Evolutionary conservation across 176 grass and related monocot genomes (phyloP).

Genomic region (Saccharum officinarum): DNA sequence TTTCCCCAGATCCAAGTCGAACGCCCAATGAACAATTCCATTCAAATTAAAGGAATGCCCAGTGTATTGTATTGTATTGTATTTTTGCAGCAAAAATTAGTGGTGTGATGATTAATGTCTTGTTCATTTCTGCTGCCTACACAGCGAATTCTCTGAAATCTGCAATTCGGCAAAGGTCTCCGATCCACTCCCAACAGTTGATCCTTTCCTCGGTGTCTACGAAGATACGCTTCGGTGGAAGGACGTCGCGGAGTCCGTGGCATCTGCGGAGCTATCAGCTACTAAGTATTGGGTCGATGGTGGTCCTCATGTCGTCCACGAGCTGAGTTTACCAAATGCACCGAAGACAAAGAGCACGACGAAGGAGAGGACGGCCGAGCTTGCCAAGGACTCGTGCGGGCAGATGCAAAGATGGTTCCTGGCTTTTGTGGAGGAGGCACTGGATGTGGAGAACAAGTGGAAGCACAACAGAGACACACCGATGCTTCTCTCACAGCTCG

Average conservation of each 20-base stretch:
- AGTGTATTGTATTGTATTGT: neutral
- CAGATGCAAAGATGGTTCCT: constrained; percentile 87
- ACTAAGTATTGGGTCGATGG: constrained; percentile 53
- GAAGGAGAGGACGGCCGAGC: constrained; percentile 25
- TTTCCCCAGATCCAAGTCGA: neutral
- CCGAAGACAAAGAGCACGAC: neutral
- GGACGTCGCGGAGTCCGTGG: constrained; percentile 34
- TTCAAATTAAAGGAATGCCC: too few species aligned
- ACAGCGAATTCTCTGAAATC: constrained; percentile 84
- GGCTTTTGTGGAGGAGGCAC: constrained; percentile 70
- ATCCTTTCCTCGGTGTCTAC: constrained; percentile 66
- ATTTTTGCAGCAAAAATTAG: neutral
- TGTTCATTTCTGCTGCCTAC: neutral
- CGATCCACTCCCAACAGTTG: constrained; percentile 59
- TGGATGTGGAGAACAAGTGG: constrained; percentile 49
- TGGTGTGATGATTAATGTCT: neutral
- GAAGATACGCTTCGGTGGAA: constrained; percentile 58
- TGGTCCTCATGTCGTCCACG: neutral
- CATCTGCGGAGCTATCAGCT: constrained; percentile 42
- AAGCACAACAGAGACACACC: constrained; percentile 49
- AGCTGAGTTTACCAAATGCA: neutral
- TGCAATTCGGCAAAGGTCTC: constrained; percentile 38
- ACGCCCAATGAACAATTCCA: neutral
- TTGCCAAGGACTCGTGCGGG: constrained; percentile 36
- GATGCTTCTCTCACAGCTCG: constrained; percentile 64